phyloP scores from a whole-genome alignment of 495 filamentous ascomycete genomes.

The Amorphotheca resinae region DNA sequence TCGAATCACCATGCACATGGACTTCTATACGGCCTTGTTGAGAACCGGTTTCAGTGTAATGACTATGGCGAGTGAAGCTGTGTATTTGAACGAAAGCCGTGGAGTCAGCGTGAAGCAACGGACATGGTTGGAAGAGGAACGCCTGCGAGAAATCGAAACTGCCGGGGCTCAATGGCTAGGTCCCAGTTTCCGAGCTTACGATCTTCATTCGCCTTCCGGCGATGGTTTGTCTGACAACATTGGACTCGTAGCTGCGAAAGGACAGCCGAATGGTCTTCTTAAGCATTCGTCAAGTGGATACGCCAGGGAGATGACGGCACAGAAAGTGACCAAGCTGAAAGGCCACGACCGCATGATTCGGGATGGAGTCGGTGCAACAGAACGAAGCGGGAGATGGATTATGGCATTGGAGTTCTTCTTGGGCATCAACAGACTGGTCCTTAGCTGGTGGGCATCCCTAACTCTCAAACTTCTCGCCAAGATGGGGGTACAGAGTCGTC shows the following conservation, averaged over 20 bases:
- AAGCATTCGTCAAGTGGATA: slow-evolving; percentile 45
- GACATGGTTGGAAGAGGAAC: slow-evolving; percentile 89
- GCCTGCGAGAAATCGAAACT: slow-evolving; percentile 51
- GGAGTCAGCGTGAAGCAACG: slow-evolving; percentile 58
- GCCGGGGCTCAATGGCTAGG: slow-evolving; percentile 37
- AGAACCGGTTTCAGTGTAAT: slow-evolving; percentile 75
- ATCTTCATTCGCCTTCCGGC: slow-evolving; percentile 19
- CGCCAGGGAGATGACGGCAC: slow-evolving; percentile 21
- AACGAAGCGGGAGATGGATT: slow-evolving; percentile 58
- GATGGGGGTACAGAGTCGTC: slow-evolving; percentile 49
- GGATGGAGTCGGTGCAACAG: slow-evolving; percentile 65
- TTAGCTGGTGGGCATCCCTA: slow-evolving; percentile 44
- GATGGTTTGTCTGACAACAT: slow-evolving; percentile 39
- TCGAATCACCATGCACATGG: slow-evolving; percentile 69
- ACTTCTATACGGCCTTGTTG: slow-evolving; percentile 87
- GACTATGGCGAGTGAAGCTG: slow-evolving; percentile 87
- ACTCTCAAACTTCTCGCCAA: slow-evolving; percentile 40
- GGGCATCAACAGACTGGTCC: slow-evolving; percentile 54
- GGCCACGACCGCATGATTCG: slow-evolving; percentile 33
- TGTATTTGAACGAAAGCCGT: slow-evolving; percentile 84
- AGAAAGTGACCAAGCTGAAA: slow-evolving; percentile 31
- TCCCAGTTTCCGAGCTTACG: slow-evolving; percentile 25
- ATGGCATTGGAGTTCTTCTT: slow-evolving; percentile 63
- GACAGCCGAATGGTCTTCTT: slow-evolving; percentile 18
- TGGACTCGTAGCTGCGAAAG: slow-evolving; percentile 32